Conservation (phyloP, 108 stramenopile genomes). For the Pseudonitzschia delicatissima region DNA sequence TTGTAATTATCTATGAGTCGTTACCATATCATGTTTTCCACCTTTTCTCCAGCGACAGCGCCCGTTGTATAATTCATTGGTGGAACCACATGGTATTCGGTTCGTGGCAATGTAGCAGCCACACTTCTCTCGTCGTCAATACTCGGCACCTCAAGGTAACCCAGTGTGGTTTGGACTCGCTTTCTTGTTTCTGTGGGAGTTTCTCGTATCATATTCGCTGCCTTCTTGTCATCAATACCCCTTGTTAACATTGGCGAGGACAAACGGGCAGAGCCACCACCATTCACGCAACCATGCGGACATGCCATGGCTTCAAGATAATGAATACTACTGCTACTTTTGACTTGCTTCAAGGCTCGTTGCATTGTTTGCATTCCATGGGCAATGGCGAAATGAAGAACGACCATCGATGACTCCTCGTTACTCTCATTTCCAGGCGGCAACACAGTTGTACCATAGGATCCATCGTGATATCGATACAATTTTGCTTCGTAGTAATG, state of each 20-base stretch:
- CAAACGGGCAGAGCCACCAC: conserved; percentile 76
- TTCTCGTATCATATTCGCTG: conserved; percentile 49
- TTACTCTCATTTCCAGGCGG: not conserved
- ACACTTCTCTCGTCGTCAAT: conserved; percentile 5
- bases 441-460: conserved; percentile 35
- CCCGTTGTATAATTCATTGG: conserved; percentile 77
- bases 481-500: conserved; percentile 60
- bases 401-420: conserved; percentile 33
- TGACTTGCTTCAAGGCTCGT: conserved; percentile 57
- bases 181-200: conserved; percentile 75
- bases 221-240: not conserved
- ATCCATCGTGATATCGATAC: conserved; percentile 51
- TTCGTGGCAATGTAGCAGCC: conserved; percentile 37
- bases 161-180: conserved; percentile 43
- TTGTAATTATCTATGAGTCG: not conserved
- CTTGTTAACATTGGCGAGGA: conserved; percentile 22
- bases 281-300: conserved; percentile 91
- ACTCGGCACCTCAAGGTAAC: conserved; percentile 9
- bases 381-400: conserved; percentile 87
- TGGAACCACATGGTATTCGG: conserved; percentile 76
- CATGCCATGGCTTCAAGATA: conserved; percentile 99
- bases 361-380: conserved; percentile 98
- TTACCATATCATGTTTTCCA: conserved; percentile 82
- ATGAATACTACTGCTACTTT: conserved; percentile 41
- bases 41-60: conserved; percentile 72